phyloP scores from a whole-genome alignment of 2,329 filamentous ascomycete species.

The Trichoderma lentiforme region DNA sequence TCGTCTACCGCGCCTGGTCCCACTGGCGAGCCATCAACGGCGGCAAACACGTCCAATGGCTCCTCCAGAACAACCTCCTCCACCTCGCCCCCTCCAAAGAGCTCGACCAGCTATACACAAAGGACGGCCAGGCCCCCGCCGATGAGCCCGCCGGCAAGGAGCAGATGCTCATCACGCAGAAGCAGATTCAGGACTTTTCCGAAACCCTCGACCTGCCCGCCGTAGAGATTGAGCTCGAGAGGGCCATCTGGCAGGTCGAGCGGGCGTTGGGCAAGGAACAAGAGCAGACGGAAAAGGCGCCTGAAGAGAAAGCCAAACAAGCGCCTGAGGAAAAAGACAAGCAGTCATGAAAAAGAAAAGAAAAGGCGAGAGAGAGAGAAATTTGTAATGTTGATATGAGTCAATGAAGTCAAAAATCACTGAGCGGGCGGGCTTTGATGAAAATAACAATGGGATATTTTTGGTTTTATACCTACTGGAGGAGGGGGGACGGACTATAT shows the following conservation, averaged over 20 bases:
- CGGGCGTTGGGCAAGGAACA: conserved; percentile 43
- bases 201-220: conserved; percentile 64
- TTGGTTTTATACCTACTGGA: neutral
- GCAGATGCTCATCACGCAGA: conserved; percentile 45
- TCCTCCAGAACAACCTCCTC: conserved; percentile 71
- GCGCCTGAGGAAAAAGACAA: conserved; percentile 20
- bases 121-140: conserved; percentile 33
- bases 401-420: conserved; percentile 9
- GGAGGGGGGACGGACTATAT: neutral
- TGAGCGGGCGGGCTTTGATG: neutral
- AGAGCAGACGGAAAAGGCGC: conserved; percentile 13
- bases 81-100: conserved; percentile 60
- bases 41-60: conserved; percentile 78
- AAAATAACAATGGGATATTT: neutral
- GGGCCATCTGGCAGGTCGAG: conserved; percentile 72
- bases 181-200: conserved; percentile 56
- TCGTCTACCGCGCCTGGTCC: conserved; percentile 86
- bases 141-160: conserved; percentile 29
- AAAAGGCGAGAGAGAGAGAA: neutral
- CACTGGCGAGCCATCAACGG: conserved; percentile 85
- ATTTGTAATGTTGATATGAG: conserved; percentile 5
- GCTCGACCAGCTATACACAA: conserved; percentile 71
- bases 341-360: neutral
- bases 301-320: neutral
- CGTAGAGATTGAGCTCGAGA: conserved; percentile 68